These are phyloP conservation scores for Evernia prunastri DNA, from an alignment of 495 filamentous ascomycete genomes.

Conservation along the genomic window DNA sequence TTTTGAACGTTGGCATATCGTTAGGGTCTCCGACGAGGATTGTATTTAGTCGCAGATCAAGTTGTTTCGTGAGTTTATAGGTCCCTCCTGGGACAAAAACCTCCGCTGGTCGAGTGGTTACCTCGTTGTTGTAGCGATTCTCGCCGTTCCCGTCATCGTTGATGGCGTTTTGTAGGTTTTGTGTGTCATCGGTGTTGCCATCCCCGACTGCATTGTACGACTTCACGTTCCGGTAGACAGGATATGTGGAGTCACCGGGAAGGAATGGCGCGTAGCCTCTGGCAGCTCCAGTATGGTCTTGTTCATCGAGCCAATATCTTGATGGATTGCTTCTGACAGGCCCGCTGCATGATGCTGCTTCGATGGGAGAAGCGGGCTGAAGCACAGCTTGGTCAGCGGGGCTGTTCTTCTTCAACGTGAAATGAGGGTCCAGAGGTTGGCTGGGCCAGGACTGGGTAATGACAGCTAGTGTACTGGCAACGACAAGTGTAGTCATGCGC, in stretches of 20 bases:
- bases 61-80: constrained; percentile 36
- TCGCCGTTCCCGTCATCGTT: constrained; percentile 34
- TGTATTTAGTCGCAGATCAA: neutral
- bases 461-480: neutral
- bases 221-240: constrained; percentile 52
- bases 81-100: constrained; percentile 45
- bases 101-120: constrained; percentile 39
- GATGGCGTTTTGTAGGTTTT: constrained; percentile 36
- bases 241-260: constrained; percentile 34
- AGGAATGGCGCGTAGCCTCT: constrained; percentile 38
- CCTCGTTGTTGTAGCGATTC: constrained; percentile 31
- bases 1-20: neutral
- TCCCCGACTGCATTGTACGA: constrained; percentile 43
- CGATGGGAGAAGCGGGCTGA: neutral
- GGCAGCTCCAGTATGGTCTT: constrained; percentile 9
- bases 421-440: neutral
- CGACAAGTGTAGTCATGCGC: neutral
- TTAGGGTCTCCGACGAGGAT: neutral
- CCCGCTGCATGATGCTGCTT: neutral
- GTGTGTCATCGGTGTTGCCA: constrained; percentile 32
- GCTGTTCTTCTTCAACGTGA: neutral
- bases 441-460: neutral
- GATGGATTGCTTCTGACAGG: neutral
- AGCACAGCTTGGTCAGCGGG: neutral
- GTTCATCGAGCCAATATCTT: neutral